phyloP scores from a whole-genome alignment of 179 eudicot genomes.

The Beta macrorhiza region DNA sequence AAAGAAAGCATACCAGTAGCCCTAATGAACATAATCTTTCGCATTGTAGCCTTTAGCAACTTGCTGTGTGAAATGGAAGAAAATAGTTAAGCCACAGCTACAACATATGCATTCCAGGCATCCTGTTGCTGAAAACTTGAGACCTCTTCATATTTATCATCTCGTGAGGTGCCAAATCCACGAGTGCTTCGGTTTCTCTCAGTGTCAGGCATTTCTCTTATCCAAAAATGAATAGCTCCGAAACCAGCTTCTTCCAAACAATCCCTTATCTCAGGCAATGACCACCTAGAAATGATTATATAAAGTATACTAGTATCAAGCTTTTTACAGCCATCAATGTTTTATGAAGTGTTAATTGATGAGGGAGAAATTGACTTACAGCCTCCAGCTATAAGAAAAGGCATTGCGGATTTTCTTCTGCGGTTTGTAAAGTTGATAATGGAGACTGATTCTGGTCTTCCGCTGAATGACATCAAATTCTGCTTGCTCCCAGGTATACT shows the following conservation, averaged over 20 bases:
- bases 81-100: conserved; percentile 59
- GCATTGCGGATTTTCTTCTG: conserved; percentile 74
- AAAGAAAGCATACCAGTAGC: conserved; percentile 16
- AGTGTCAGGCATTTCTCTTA: conserved; percentile 81
- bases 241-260: conserved; percentile 94
- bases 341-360: background rate
- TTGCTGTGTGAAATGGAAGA: background rate
- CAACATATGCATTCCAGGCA: conserved; percentile 95
- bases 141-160: conserved; percentile 79
- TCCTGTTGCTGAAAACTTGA: conserved; percentile 80
- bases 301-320: background rate
- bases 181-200: conserved; percentile 50
- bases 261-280: conserved; percentile 90
- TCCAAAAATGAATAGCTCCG: conserved; percentile 77
- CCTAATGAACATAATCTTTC: background rate
- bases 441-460: conserved; percentile 90
- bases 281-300: conserved; percentile 56
- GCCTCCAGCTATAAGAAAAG: conserved; percentile 95
- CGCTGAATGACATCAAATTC: conserved; percentile 80
- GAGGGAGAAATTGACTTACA: conserved; percentile 48
- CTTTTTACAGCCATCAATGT: background rate
- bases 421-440: conserved; percentile 67
- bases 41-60: background rate
- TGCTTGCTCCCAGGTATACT: conserved; percentile 98
- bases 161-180: conserved; percentile 69